These are phyloP conservation scores for Lasiosphaeria hispida DNA, from an alignment of 495 filamentous ascomycete genomes.

Conservation along the genomic window DNA sequence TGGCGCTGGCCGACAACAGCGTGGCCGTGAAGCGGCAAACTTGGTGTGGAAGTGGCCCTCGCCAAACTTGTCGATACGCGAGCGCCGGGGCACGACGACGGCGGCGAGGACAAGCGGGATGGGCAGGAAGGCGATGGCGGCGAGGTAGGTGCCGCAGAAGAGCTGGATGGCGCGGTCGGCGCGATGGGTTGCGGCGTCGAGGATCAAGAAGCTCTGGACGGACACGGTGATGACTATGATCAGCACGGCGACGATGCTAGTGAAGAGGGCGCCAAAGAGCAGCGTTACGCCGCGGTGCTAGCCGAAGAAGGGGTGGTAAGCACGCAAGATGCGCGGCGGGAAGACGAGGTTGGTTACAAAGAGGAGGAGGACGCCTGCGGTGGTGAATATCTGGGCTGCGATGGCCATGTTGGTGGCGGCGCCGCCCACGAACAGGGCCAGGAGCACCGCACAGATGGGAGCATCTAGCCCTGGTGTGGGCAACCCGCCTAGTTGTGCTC, in stretches of 20 bases:
- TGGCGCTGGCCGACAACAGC: conserved; percentile 67
- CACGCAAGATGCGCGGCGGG: conserved; percentile 72
- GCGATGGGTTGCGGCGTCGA: conserved; percentile 44
- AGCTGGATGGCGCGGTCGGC: conserved; percentile 64
- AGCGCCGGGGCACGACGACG: conserved; percentile 48
- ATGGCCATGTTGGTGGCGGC: conserved; percentile 69
- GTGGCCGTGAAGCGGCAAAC: conserved; percentile 46
- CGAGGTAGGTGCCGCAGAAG: conserved; percentile 63
- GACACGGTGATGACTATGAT: conserved; percentile 66
- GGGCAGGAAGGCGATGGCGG: conserved; percentile 73
- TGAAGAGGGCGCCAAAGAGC: conserved; percentile 58
- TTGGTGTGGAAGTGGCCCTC: conserved; percentile 64
- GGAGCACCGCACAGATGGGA: conserved; percentile 62
- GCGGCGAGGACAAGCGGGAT: conserved; percentile 58
- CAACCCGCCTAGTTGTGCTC: conserved; percentile 56
- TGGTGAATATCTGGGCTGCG: conserved; percentile 70
- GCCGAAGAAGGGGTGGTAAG: conserved; percentile 67
- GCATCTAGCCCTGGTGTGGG: conserved; percentile 59
- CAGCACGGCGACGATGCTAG: conserved; percentile 58
- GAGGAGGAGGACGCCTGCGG: conserved; percentile 73
- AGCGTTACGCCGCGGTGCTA: conserved; percentile 54
- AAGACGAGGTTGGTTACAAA: conserved; percentile 81
- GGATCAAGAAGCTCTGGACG: conserved; percentile 66
- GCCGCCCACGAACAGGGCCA: conserved; percentile 59
- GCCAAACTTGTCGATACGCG: conserved; percentile 67